Evolutionary conservation across 2,329 filamentous ascomycete genomes (phyloP).

Genomic region (Venturiaceae sp.): DNA sequence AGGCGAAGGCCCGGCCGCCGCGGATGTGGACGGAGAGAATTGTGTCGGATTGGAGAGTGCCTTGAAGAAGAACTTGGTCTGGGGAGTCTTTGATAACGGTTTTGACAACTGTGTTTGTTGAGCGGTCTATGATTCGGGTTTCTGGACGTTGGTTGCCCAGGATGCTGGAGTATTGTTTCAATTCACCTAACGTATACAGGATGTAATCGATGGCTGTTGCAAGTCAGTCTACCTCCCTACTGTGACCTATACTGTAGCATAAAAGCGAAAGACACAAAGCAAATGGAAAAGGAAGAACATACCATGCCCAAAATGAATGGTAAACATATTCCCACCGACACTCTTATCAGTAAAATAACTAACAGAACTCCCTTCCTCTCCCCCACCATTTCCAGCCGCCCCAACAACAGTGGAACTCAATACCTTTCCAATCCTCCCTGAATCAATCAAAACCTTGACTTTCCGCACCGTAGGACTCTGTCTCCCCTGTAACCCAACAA

Average conservation of each 20-base stretch:
- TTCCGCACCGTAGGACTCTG: slow-evolving; percentile 29
- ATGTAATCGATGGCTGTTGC: slow-evolving; percentile 33
- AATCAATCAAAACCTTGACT: slow-evolving; percentile 31
- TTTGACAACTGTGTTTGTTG: slow-evolving; percentile 20
- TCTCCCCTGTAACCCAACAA: slow-evolving; percentile 39
- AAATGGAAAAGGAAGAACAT: background rate
- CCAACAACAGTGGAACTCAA: slow-evolving; percentile 21
- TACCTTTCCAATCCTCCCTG: slow-evolving; percentile 34
- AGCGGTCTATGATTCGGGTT: slow-evolving; percentile 21
- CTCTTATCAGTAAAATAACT: slow-evolving; percentile 40
- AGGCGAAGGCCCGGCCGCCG: slow-evolving; percentile 39
- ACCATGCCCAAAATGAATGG: slow-evolving; percentile 25
- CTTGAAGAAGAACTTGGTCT: slow-evolving; percentile 33
- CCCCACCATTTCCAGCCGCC: slow-evolving; percentile 15
- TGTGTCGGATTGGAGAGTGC: slow-evolving; percentile 28
- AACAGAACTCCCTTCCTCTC: slow-evolving; percentile 16
- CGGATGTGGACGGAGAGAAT: slow-evolving; percentile 35
- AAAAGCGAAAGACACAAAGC: background rate
- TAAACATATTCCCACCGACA: slow-evolving; percentile 33
- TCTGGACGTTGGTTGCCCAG: slow-evolving; percentile 29
- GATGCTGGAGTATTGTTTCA: slow-evolving; percentile 27
- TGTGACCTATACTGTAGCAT: background rate
- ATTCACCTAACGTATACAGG: slow-evolving; percentile 36
- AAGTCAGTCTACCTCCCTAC: too few relatives aligned
- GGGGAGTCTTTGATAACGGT: slow-evolving; percentile 32